Conservation (phyloP, 2,329 filamentous ascomycete species). For the Aspergillus sclerotialis region DNA sequence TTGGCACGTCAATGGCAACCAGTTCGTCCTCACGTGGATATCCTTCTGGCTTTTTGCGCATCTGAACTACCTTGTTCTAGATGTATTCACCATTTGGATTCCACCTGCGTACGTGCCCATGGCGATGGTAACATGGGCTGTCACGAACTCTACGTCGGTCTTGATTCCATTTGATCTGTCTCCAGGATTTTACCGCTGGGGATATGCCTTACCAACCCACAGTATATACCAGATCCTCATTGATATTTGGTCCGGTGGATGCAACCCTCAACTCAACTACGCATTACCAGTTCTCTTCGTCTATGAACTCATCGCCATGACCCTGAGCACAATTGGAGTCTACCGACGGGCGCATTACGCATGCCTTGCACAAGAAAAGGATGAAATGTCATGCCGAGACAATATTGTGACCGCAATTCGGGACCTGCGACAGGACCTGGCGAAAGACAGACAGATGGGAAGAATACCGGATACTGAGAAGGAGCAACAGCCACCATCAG, state of each 20-base stretch:
- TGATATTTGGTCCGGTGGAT: constrained; percentile 37
- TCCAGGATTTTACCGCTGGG: constrained; percentile 33
- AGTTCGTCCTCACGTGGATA: constrained; percentile 36
- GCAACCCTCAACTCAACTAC: constrained; percentile 28
- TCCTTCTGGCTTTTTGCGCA: constrained; percentile 34
- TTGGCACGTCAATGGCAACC: constrained; percentile 13
- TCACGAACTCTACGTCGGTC: constrained; percentile 32
- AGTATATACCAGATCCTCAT: constrained; percentile 33
- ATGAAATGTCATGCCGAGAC: too few species aligned
- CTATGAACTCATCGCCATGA: too few species aligned
- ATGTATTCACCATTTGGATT: constrained; percentile 31
- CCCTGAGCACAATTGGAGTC: too few species aligned
- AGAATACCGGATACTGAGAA: too few species aligned
- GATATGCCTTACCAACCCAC: constrained; percentile 33
- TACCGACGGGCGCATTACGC: too few species aligned
- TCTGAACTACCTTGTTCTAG: constrained; percentile 33
- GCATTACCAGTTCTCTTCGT: constrained; percentile 36
- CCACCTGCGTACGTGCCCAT: constrained; percentile 33
- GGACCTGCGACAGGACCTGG: too few species aligned
- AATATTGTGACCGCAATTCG: too few species aligned
- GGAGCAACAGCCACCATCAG: too few species aligned
- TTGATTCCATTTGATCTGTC: constrained; percentile 33
- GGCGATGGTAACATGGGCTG: constrained; percentile 33
- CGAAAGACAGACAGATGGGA: too few species aligned
- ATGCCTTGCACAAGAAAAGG: too few species aligned